phyloP scores from a whole-genome alignment of 495 filamentous ascomycete genomes.

The Xylona heveae region DNA sequence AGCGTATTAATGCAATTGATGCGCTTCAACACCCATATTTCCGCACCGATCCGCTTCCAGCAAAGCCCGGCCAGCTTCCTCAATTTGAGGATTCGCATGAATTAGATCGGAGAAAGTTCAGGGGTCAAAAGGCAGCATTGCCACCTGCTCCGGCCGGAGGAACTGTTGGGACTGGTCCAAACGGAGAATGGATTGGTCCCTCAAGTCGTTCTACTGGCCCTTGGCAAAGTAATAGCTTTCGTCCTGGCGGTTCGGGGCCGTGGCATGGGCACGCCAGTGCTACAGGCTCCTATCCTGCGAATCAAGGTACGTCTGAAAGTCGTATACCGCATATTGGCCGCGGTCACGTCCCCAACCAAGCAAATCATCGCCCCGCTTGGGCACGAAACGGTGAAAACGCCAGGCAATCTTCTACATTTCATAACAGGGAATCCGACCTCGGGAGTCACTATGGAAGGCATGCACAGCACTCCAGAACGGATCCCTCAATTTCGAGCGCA shows the following conservation, averaged over 20 bases:
- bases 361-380: too few relatives aligned
- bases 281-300: too few relatives aligned
- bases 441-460: too few relatives aligned
- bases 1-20: conserved; percentile 82
- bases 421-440: too few relatives aligned
- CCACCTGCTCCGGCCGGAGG: conserved; percentile 83
- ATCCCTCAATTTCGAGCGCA: too few relatives aligned
- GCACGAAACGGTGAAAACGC: too few relatives aligned
- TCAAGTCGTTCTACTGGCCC: conserved; percentile 10
- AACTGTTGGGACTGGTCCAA: conserved; percentile 56
- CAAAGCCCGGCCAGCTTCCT: conserved; percentile 62
- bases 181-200: conserved; percentile 32
- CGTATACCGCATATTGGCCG: too few relatives aligned
- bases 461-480: too few relatives aligned
- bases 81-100: conserved; percentile 89
- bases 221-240: conserved; percentile 2
- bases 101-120: conserved; percentile 72
- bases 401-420: too few relatives aligned
- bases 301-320: too few relatives aligned
- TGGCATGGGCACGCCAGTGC: too few relatives aligned
- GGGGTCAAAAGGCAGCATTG: conserved; percentile 51
- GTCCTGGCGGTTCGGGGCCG: background rate
- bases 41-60: conserved; percentile 50
- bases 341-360: too few relatives aligned
- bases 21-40: conserved; percentile 90